A percentile compares a stretch with the other conserved stretches of the same genome.
Evolutionary conservation across 192 early-diverging fungal species (phyloP).

Genomic region (Chytriomyces sp.): DNA sequence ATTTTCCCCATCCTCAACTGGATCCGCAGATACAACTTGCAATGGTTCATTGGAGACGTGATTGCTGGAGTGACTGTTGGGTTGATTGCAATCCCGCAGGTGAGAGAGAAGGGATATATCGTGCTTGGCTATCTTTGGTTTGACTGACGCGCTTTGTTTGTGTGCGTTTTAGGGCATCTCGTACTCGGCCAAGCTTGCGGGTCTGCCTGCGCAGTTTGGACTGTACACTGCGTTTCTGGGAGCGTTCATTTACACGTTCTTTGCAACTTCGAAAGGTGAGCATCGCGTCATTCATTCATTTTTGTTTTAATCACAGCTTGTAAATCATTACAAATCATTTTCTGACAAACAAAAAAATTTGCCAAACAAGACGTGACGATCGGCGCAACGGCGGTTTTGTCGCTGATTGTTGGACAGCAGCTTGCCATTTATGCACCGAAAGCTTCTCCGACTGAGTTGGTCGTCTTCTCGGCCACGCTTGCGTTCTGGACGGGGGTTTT

Average conservation of each 20-base stretch:
- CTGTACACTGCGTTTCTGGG: slow-evolving; percentile 79
- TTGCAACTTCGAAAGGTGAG: slow-evolving; percentile 79
- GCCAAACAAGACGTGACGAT: slow-evolving; percentile 66
- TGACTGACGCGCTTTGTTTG: too few relatives aligned
- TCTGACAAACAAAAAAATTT: background rate
- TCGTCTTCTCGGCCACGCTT: slow-evolving; percentile 63
- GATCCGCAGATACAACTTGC: slow-evolving; percentile 64
- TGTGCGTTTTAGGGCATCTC: slow-evolving; percentile 40
- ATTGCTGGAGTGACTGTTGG: slow-evolving; percentile 77
- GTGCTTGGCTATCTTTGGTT: too few relatives aligned
- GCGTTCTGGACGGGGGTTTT: slow-evolving; percentile 77
- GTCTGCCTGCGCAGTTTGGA: slow-evolving; percentile 73
- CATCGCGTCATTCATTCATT: too few relatives aligned
- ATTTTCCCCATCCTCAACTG: slow-evolving; percentile 59
- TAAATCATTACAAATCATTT: background rate
- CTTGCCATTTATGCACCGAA: slow-evolving; percentile 43
- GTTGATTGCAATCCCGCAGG: slow-evolving; percentile 74
- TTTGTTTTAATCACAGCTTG: background rate
- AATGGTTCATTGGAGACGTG: slow-evolving; percentile 72
- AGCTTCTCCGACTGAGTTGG: slow-evolving; percentile 29
- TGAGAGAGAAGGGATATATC: too few relatives aligned
- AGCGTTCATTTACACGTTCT: slow-evolving; percentile 67
- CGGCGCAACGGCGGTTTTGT: slow-evolving; percentile 79
- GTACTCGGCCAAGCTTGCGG: slow-evolving; percentile 73
- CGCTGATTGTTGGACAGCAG: slow-evolving; percentile 74